phyloP scores from a whole-genome alignment of 495 filamentous ascomycete species.

The Aspergillus campestris region DNA sequence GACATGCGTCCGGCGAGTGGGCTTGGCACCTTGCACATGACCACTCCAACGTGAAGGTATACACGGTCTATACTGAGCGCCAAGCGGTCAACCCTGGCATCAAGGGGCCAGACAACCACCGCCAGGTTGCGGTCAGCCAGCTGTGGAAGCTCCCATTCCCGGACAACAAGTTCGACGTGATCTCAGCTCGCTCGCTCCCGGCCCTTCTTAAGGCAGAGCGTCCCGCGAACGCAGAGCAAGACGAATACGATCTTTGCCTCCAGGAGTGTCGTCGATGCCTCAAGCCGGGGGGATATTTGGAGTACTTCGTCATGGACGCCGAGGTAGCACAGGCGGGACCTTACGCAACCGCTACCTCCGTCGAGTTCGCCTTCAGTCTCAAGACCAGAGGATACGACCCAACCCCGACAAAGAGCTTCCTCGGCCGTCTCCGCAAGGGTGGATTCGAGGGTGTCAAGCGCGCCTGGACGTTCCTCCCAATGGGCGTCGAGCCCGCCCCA shows the following conservation, averaged over 20 bases:
- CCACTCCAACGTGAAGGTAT: constrained; percentile 75
- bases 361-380: constrained; percentile 84
- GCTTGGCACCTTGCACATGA: constrained; percentile 85
- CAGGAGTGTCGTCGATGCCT: constrained; percentile 81
- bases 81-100: constrained; percentile 61
- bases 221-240: constrained; percentile 43
- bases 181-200: constrained; percentile 85
- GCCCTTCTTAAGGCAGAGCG: constrained; percentile 62
- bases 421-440: constrained; percentile 60
- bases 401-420: constrained; percentile 66
- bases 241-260: constrained; percentile 85
- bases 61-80: constrained; percentile 69
- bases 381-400: constrained; percentile 85
- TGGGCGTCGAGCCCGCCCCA: constrained; percentile 55
- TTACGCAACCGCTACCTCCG: constrained; percentile 64
- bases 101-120: constrained; percentile 79
- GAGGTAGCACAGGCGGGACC: constrained; percentile 79
- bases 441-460: constrained; percentile 76
- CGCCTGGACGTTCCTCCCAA: constrained; percentile 83
- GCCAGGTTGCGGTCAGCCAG: constrained; percentile 61
- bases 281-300: constrained; percentile 86
- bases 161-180: constrained; percentile 81
- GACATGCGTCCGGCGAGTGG: constrained; percentile 82
- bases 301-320: constrained; percentile 82
- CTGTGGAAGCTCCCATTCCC: constrained; percentile 80